Conservation (phyloP, 148 eudicot genomes). For the Persicaria tinctoria region DNA sequence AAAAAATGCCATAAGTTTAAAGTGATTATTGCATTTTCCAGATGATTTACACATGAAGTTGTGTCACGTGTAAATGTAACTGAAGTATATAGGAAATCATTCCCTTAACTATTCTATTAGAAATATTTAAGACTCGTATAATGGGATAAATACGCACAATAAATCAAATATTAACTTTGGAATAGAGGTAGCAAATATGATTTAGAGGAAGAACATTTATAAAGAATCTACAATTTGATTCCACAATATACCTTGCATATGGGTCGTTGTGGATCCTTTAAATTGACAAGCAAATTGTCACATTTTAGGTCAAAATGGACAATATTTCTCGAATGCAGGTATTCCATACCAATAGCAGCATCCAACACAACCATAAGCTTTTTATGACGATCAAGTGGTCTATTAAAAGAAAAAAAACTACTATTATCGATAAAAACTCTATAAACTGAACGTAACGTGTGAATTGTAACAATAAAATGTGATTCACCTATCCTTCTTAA, state of each 20-base stretch:
- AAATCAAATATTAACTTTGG: too few relatives aligned
- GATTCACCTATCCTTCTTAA: conserved; percentile 68
- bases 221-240: not conserved
- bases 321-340: conserved; percentile 84
- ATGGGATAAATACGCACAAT: too few relatives aligned
- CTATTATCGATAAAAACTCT: not conserved
- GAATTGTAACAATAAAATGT: conserved; percentile 29
- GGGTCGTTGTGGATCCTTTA: conserved; percentile 89
- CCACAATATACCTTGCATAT: conserved; percentile 68
- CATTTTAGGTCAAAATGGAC: conserved; percentile 98
- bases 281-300: conserved; percentile 84
- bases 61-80: too few relatives aligned
- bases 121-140: too few relatives aligned
- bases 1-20: too few relatives aligned
- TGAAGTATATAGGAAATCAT: too few relatives aligned
- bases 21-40: too few relatives aligned
- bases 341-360: conserved; percentile 99
- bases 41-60: too few relatives aligned
- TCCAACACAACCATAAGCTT: conserved; percentile 95
- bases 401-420: conserved; percentile 18
- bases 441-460: not conserved
- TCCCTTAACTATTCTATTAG: too few relatives aligned
- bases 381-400: conserved; percentile 65
- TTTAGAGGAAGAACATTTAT: not conserved
- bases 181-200: not conserved